Conservation (phyloP, 2,329 filamentous ascomycete species). For the Cytospora leucostoma region DNA sequence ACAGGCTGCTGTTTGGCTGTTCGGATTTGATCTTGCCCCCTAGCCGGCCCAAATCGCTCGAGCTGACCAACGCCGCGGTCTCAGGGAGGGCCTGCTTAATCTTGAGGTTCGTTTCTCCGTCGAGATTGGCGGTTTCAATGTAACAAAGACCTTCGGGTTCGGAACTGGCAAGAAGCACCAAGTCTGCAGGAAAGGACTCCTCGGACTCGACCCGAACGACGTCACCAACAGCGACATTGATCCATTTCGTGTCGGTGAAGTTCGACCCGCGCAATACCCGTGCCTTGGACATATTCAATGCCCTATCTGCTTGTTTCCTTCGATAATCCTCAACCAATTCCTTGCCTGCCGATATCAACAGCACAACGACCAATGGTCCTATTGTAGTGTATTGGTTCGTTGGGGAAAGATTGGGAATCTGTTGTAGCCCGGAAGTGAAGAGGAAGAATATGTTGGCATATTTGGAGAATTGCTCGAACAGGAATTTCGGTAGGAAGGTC, state of each 20-base stretch:
- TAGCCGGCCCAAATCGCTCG: slow-evolving; percentile 80
- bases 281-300: slow-evolving; percentile 85
- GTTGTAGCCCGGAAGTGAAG: slow-evolving; percentile 91
- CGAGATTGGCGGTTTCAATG: slow-evolving; percentile 96
- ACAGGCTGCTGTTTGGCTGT: slow-evolving; percentile 96
- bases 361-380: slow-evolving; percentile 84
- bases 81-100: slow-evolving; percentile 98
- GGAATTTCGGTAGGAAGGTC: slow-evolving; percentile 94
- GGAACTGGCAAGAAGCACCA: slow-evolving; percentile 89
- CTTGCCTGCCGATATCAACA: slow-evolving; percentile 93
- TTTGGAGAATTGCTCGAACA: slow-evolving; percentile 98
- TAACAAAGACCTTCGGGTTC: slow-evolving; percentile 98
- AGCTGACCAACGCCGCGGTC: slow-evolving; percentile 83
- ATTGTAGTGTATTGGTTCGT: slow-evolving; percentile 97
- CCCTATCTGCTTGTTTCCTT: slow-evolving; percentile 80
- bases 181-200: slow-evolving; percentile 89
- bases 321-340: slow-evolving; percentile 93
- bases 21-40: slow-evolving; percentile 89
- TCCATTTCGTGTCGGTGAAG: slow-evolving; percentile 89
- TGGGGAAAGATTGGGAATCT: slow-evolving; percentile 91
- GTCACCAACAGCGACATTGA: slow-evolving; percentile 90
- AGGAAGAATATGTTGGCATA: slow-evolving; percentile 99
- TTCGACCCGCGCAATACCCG: slow-evolving; percentile 78
- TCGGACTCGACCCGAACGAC: slow-evolving; percentile 93
- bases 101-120: slow-evolving; percentile 97